Conservation (phyloP, 352 stramenopile genomes). For the Phytophthora brassicae region DNA sequence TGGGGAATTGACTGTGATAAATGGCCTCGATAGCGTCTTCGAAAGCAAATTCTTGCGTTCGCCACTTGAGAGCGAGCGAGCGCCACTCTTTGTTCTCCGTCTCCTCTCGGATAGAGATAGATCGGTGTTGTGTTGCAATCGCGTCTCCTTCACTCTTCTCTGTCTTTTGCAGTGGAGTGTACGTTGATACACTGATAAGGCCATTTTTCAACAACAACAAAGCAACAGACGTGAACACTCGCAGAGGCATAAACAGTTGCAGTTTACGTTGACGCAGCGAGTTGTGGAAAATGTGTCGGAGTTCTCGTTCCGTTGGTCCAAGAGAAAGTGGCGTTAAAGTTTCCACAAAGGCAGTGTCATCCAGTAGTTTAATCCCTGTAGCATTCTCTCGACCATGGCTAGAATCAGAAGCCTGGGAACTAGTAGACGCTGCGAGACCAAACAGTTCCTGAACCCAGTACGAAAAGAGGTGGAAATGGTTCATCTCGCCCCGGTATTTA, state of each 20-base stretch:
- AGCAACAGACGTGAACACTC: constrained; percentile 66
- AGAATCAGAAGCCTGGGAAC: too few species aligned
- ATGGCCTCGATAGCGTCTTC: constrained; percentile 53
- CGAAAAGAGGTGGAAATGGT: constrained; percentile 64
- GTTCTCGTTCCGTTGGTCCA: constrained; percentile 47
- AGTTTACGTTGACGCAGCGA: constrained; percentile 58
- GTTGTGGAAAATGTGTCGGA: constrained; percentile 72
- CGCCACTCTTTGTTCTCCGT: constrained; percentile 50
- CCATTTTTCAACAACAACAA: constrained; percentile 62
- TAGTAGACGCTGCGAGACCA: constrained; percentile 22
- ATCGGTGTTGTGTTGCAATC: constrained; percentile 8
- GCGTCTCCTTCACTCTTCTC: neutral
- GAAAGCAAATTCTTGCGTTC: constrained; percentile 48
- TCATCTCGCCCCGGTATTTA: constrained; percentile 64
- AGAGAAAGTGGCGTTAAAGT: constrained; percentile 49
- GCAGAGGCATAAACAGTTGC: constrained; percentile 53
- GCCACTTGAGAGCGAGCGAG: constrained; percentile 56
- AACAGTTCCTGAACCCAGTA: constrained; percentile 64
- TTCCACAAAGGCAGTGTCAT: constrained; percentile 50
- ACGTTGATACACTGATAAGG: constrained; percentile 58
- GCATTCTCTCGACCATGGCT: too few species aligned
- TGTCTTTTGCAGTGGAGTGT: constrained; percentile 34
- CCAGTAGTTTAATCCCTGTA: constrained; percentile 32
- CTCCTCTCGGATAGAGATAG: constrained; percentile 28
- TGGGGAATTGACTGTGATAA: constrained; percentile 21